phyloP scores from a whole-genome alignment of 768 basidiomycete species.

The Xerocomellus dryophilus region DNA sequence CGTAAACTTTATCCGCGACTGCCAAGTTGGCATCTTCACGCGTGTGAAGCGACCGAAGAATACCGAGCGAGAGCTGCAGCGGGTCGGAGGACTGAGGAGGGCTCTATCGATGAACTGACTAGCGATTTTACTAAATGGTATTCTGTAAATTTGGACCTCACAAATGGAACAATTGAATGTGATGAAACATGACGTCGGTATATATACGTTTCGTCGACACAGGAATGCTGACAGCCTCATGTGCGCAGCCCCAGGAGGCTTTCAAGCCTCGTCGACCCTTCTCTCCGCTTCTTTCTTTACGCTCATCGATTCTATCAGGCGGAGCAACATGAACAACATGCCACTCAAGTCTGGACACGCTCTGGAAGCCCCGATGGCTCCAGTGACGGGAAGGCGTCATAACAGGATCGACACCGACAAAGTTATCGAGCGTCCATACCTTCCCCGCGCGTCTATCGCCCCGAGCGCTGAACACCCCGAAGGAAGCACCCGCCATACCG shows the following conservation, averaged over 20 bases:
- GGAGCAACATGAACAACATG: slow-evolving; percentile 18
- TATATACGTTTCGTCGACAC: neutral
- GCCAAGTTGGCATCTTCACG: slow-evolving; percentile 83
- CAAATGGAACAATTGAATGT: too few relatives aligned
- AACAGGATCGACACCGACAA: slow-evolving; percentile 27
- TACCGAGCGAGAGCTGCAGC: slow-evolving; percentile 7
- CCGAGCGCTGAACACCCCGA: slow-evolving; percentile 25
- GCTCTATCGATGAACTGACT: slow-evolving; percentile 4
- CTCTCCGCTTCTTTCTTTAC: slow-evolving; percentile 18
- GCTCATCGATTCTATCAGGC: slow-evolving; percentile 18
- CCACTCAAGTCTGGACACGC: slow-evolving; percentile 19
- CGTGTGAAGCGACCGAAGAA: slow-evolving; percentile 71
- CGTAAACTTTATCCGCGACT: slow-evolving; percentile 89
- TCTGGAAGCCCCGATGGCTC: slow-evolving; percentile 19
- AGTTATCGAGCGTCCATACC: slow-evolving; percentile 27
- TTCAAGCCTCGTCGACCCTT: slow-evolving; percentile 13
- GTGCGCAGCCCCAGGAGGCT: slow-evolving; percentile 8
- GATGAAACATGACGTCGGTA: neutral
- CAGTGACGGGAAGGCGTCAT: slow-evolving; percentile 19
- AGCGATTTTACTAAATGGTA: slow-evolving; percentile 7
- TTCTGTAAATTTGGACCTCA: too few relatives aligned
- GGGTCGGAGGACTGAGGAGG: slow-evolving; percentile 14
- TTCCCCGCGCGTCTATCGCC: slow-evolving; percentile 28
- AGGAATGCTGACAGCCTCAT: slow-evolving; percentile 16
- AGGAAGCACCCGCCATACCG: slow-evolving; percentile 18